Percentiles rank a stretch among this genome's conserved stretches.
Evolutionary conservation across 2,329 filamentous ascomycete species (phyloP).

Genomic region (Phoma herbarum): DNA sequence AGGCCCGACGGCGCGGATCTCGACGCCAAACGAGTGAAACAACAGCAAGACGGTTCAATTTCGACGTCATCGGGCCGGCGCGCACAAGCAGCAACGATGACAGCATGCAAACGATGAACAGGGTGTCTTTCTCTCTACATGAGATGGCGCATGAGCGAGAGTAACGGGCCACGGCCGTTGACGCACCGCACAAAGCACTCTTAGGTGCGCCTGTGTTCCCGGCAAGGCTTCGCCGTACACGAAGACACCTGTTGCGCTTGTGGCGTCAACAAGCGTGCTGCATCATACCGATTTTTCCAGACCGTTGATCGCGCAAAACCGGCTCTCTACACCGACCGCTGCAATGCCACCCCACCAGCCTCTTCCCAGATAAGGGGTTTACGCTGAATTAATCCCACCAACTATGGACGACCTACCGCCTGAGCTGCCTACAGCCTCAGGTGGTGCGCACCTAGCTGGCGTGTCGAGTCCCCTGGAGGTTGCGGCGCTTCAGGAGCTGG

Average conservation of each 20-base stretch:
- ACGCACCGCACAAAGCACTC: background rate
- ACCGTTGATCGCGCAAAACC: slow-evolving; percentile 9
- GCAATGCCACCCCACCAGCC: slow-evolving; percentile 11
- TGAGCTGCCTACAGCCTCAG: slow-evolving; percentile 1
- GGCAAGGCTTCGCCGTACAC: background rate
- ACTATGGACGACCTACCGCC: slow-evolving; percentile 10
- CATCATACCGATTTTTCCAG: slow-evolving; percentile 9
- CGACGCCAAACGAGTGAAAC: slow-evolving; percentile 4
- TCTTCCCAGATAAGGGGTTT: slow-evolving; percentile 3
- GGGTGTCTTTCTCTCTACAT: background rate
- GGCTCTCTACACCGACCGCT: background rate
- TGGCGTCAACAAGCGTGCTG: slow-evolving; percentile 21
- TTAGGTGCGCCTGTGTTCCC: background rate
- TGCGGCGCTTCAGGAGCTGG: slow-evolving; percentile 33
- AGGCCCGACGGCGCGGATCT: slow-evolving; percentile 11
- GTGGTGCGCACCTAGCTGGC: slow-evolving; percentile 5
- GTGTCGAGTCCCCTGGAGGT: slow-evolving; percentile 21
- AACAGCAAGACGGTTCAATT: background rate
- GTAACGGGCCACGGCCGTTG: background rate
- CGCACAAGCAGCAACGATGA: background rate
- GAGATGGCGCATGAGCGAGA: background rate
- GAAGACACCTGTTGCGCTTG: slow-evolving; percentile 13
- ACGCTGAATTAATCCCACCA: background rate
- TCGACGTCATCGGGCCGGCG: slow-evolving; percentile 11
- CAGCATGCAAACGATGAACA: slow-evolving; percentile 10